Evolutionary conservation across 2,329 filamentous ascomycete species (phyloP), one percentile per base, ranked within the genome.

Genomic region (Paecilomyces niveus): DNA sequence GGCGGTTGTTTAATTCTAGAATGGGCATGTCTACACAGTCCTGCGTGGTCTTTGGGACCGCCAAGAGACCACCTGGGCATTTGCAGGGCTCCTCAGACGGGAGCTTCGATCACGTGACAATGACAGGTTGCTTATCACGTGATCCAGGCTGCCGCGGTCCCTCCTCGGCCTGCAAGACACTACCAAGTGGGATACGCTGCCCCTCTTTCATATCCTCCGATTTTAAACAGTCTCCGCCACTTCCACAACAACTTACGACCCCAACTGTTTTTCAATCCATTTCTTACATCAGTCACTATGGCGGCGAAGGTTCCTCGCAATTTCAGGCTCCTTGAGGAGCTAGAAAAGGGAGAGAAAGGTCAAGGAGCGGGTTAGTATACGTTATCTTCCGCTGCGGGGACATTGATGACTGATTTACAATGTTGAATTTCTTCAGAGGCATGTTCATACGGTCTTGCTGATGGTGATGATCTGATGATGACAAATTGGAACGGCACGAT

Each of bases 401-500:
- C 21, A 18, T 13, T 26, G 2, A 35, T 29, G 11, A 26, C 55
- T 59, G 32, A 59, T 45, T 5, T 54, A 22, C 24, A 7, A 13
- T 55, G 22, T 56, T 24, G n/a, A 24, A 35, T 52, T 35, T 18
- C 32, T 29, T 58, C 67, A 94, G 94, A 97, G 80, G 92, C 92
- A 62, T 97, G 93, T 80, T 97, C 94, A 52, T 97, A 97, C 69
- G 94, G 94, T 68, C 85, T 99, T 58, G 91, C 93, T 64, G 92
- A 97, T 74, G 88, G 90, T 54, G 92, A 97, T 72, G 94, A 99
- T 71, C 84, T 97, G 64, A 85, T 94, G 76, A 96, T 99, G 92
- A 93, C 89, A 63, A 92, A 97, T 81, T 99, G 94, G 94, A 96
- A 96, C 71, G 94, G 93, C 69, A 99, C 94, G 15, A 97, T 99